These are phyloP conservation scores for Clonostachys chloroleuca DNA, from an alignment of 2,329 filamentous ascomycete species.

Conservation along the genomic window DNA sequence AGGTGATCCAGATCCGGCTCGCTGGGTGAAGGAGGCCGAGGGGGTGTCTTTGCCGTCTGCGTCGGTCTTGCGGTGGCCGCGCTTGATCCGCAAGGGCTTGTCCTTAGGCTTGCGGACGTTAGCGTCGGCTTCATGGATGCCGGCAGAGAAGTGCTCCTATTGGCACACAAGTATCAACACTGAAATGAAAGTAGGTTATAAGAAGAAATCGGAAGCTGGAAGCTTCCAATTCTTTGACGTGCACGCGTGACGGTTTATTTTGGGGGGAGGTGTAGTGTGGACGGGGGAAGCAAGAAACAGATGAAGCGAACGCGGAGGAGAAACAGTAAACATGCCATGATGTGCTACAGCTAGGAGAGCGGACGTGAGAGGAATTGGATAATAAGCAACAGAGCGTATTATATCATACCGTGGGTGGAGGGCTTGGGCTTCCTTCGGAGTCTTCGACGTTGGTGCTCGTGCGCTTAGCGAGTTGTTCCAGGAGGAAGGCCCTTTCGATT, in stretches of 20 bases:
- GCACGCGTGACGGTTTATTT: too few relatives aligned
- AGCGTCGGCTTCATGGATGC: slow-evolving; percentile 24
- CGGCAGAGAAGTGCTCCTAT: slow-evolving; percentile 16
- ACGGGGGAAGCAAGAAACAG: background rate
- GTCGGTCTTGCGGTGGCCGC: slow-evolving; percentile 60
- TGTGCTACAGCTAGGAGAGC: too few relatives aligned
- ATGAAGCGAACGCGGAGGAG: background rate
- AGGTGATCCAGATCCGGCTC: slow-evolving; percentile 42
- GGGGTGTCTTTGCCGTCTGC: slow-evolving; percentile 32
- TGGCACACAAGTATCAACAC: slow-evolving; percentile 25
- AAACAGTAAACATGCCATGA: slow-evolving; percentile 2
- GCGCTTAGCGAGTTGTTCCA: slow-evolving; percentile 69
- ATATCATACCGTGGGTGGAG: slow-evolving; percentile 67
- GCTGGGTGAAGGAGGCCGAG: slow-evolving; percentile 39
- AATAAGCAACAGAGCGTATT: slow-evolving; percentile 7
- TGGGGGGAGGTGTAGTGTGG: background rate
- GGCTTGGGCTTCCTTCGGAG: slow-evolving; percentile 73
- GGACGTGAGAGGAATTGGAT: background rate
- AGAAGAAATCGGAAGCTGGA: too few relatives aligned
- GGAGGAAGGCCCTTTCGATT: slow-evolving; percentile 73
- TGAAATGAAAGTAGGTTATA: slow-evolving; percentile 8
- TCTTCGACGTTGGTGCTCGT: slow-evolving; percentile 73
- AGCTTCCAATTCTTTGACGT: too few relatives aligned
- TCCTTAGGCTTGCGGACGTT: slow-evolving; percentile 61
- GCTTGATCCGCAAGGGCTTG: slow-evolving; percentile 71